Conservation (phyloP, 2,329 filamentous ascomycete genomes). For the Exophiala sp. region DNA sequence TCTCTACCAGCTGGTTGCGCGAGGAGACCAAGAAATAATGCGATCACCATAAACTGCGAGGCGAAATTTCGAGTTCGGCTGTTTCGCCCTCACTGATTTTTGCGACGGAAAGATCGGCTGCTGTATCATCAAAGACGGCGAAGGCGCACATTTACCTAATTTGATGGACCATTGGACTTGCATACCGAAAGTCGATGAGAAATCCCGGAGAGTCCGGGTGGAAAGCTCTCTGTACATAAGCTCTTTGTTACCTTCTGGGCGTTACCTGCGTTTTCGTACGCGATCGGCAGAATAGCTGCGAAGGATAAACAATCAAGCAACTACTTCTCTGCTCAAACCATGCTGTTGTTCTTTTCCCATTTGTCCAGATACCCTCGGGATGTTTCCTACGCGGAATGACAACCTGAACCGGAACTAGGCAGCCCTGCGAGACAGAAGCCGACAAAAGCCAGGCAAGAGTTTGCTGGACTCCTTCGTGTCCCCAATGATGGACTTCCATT, state of each 20-base stretch:
- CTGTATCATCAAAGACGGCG: slow-evolving; percentile 25
- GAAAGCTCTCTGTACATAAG: slow-evolving; percentile 27
- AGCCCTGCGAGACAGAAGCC: not conserved
- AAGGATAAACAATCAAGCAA: slow-evolving; percentile 18
- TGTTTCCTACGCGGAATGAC: not conserved
- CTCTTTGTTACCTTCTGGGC: slow-evolving; percentile 8
- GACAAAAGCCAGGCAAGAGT: slow-evolving; percentile 3
- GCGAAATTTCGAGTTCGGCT: slow-evolving; percentile 2
- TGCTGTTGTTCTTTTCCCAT: not conserved
- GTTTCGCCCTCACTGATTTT: slow-evolving; percentile 4
- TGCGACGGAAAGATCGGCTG: slow-evolving; percentile 20
- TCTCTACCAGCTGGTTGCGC: slow-evolving; percentile 29
- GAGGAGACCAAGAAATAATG: slow-evolving; percentile 31
- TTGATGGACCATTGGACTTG: slow-evolving; percentile 6
- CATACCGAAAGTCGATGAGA: slow-evolving; percentile 18
- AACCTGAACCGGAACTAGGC: too few species aligned
- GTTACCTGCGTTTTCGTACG: slow-evolving; percentile 19
- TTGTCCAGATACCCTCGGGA: not conserved
- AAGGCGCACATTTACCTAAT: slow-evolving; percentile 23
- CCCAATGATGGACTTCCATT: slow-evolving; percentile 10
- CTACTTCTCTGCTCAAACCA: slow-evolving; percentile 21
- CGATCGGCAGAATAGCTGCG: slow-evolving; percentile 17
- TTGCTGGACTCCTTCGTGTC: not conserved
- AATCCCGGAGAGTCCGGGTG: slow-evolving; percentile 25
- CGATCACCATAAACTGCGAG: not conserved